Conservation (phyloP, 2,329 filamentous ascomycete species). For the Colletotrichum trifolii region DNA sequence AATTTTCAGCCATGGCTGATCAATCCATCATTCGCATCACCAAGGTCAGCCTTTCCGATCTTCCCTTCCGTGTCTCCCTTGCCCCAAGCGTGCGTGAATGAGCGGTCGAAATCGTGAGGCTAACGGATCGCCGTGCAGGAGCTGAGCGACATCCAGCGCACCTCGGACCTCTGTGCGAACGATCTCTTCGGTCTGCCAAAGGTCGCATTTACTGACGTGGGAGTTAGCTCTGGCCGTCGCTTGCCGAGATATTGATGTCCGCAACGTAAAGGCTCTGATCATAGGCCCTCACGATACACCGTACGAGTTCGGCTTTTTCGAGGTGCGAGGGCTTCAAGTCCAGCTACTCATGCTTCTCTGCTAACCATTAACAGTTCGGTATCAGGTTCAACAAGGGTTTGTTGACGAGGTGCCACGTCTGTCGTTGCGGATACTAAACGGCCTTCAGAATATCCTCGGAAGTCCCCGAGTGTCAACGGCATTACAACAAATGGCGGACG, state of each 20-base stretch:
- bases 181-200: constrained; percentile 1
- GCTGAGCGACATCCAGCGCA: constrained; percentile 85
- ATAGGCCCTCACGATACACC: constrained; percentile 94
- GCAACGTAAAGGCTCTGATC: constrained; percentile 87
- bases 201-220: constrained; percentile 20
- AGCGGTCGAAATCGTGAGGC: constrained; percentile 20
- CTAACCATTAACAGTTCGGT: constrained; percentile 68
- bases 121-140: constrained; percentile 65
- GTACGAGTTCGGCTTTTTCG: constrained; percentile 97
- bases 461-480: constrained; percentile 70
- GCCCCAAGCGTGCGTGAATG: constrained; percentile 3
- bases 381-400: constrained; percentile 81
- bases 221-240: constrained; percentile 82
- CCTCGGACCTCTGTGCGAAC: constrained; percentile 80
- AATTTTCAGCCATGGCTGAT: constrained; percentile 71
- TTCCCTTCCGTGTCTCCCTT: constrained; percentile 1
- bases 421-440: constrained; percentile 4
- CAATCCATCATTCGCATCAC: constrained; percentile 90
- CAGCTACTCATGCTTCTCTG: constrained; percentile 10
- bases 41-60: constrained; percentile 65
- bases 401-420: neutral
- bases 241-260: constrained; percentile 88
- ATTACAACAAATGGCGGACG: constrained; percentile 90
- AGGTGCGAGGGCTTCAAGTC: constrained; percentile 65
- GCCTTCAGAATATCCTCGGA: constrained; percentile 81